Evolutionary conservation across 441 rosid species (phyloP).

Genomic region (Capsella rubella): DNA sequence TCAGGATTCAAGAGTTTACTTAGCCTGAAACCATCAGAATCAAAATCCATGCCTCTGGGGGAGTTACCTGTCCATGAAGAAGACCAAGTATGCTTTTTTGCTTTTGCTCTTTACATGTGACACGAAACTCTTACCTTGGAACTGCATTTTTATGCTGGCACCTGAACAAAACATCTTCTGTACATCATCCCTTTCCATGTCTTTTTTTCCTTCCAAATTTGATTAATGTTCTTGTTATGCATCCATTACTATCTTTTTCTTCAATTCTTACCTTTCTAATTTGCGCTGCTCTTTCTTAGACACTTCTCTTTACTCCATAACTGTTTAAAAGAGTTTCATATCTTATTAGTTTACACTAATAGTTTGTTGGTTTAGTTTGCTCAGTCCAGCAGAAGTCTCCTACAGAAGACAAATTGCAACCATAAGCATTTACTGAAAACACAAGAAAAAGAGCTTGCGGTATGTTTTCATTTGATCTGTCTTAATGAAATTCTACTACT

Average conservation of each 20-base stretch:
- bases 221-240: constrained; percentile 24
- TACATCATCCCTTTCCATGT: constrained; percentile 12
- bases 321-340: neutral
- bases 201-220: neutral
- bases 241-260: constrained; percentile 1
- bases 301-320: constrained; percentile 17
- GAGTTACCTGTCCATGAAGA: constrained; percentile 49
- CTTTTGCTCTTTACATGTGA: neutral
- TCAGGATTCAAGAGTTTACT: constrained; percentile 48
- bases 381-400: constrained; percentile 58
- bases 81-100: constrained; percentile 49
- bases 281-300: constrained; percentile 4
- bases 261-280: constrained; percentile 2
- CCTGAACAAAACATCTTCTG: constrained; percentile 8
- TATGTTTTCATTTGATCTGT: constrained; percentile 44
- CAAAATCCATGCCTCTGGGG: constrained; percentile 49
- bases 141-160: neutral
- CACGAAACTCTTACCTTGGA: constrained; percentile 4
- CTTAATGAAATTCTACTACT: constrained; percentile 19
- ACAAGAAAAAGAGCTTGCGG: constrained; percentile 84
- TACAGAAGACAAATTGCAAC: constrained; percentile 49
- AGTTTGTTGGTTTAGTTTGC: constrained; percentile 15
- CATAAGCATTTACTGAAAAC: constrained; percentile 58
- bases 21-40: constrained; percentile 40
- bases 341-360: constrained; percentile 17